These are phyloP conservation scores for Ogataea nakhonphanomensis DNA, from an alignment of 805 yeast genomes.

Conservation along the genomic window DNA sequence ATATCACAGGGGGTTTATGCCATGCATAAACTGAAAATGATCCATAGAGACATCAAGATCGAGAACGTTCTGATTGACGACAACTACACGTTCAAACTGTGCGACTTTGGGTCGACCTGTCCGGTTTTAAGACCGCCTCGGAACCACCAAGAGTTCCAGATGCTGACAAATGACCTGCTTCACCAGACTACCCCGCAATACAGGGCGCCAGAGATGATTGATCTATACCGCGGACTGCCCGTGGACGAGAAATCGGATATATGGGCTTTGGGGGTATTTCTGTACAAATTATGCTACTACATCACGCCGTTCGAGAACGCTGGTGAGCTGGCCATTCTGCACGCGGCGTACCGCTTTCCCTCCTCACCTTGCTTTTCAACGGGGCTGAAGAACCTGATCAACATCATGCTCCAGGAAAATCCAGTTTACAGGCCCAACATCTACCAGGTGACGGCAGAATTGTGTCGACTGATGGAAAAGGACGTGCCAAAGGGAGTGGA, in stretches of 20 bases:
- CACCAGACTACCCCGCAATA: conserved; percentile 95
- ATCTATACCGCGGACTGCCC: conserved; percentile 74
- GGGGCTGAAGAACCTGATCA: conserved; percentile 68
- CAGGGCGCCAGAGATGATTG: conserved; percentile 95
- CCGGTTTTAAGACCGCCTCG: conserved; percentile 70
- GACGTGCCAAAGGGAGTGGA: conserved; percentile 36
- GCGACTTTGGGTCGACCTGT: conserved; percentile 92
- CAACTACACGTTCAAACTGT: conserved; percentile 67
- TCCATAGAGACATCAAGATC: conserved; percentile 91
- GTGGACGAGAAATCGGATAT: conserved; percentile 91
- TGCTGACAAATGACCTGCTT: conserved; percentile 78
- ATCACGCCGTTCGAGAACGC: conserved; percentile 94
- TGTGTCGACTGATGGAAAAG: conserved; percentile 58
- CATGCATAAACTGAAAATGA: conserved; percentile 78
- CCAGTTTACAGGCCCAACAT: conserved; percentile 83
- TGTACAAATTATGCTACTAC: conserved; percentile 86
- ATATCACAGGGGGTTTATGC: conserved; percentile 73
- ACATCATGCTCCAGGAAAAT: conserved; percentile 77
- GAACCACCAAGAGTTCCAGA: conserved; percentile 66
- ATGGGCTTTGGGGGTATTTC: conserved; percentile 94
- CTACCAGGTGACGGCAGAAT: conserved; percentile 66
- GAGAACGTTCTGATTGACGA: conserved; percentile 86
- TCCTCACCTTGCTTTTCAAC: conserved; percentile 64
- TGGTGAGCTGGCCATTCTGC: conserved; percentile 79
- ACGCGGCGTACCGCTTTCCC: conserved; percentile 79